Conservation (phyloP, 345 rosid species). For the Salix purpurea region DNA sequence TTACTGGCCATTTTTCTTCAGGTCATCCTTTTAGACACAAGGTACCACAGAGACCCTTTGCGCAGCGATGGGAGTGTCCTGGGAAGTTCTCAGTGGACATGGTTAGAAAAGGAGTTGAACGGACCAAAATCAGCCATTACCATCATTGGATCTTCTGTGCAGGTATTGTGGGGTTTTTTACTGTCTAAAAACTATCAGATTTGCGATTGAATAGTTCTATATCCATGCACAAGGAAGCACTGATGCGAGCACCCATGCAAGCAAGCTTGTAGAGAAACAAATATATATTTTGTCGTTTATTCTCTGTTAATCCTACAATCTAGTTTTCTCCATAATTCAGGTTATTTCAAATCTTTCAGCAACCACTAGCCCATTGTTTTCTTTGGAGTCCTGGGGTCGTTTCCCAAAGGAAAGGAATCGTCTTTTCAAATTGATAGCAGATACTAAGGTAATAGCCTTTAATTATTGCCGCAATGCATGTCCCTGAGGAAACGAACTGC, state of each 20-base stretch:
- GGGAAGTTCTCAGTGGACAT: constrained; percentile 66
- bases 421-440: constrained; percentile 56
- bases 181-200: neutral
- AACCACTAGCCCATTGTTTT: constrained; percentile 65
- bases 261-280: neutral
- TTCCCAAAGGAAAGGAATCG: constrained; percentile 73
- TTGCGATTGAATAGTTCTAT: neutral
- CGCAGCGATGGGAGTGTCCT: constrained; percentile 61
- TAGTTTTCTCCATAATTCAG: constrained; percentile 23
- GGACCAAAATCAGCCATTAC: constrained; percentile 58
- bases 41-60: constrained; percentile 81
- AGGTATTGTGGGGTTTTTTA: constrained; percentile 42
- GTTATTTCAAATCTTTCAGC: constrained; percentile 84
- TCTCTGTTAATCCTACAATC: neutral
- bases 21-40: constrained; percentile 75
- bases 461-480: neutral
- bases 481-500: neutral
- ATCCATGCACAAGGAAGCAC: neutral
- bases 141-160: constrained; percentile 75
- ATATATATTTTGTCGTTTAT: neutral
- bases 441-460: constrained; percentile 49
- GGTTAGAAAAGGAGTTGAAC: constrained; percentile 66
- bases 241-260: neutral
- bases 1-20: constrained; percentile 18
- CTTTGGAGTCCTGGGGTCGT: constrained; percentile 82